Base-by-base conservation (phyloP, 2,329 filamentous ascomycete species). In the Chalara sp. region DNA sequence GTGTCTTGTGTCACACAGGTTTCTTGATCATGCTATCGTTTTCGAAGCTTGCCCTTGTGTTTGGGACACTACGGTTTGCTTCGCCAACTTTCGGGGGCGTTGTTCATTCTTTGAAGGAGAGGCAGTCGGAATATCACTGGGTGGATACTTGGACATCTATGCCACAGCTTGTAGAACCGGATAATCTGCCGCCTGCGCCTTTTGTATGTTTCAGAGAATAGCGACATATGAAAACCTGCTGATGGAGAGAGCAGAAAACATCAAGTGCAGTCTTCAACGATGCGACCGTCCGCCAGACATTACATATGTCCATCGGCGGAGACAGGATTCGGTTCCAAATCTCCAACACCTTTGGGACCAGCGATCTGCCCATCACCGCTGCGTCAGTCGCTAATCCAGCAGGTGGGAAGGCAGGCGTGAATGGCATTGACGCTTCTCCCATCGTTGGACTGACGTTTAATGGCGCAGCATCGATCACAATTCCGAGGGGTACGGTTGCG, bases 251-350 rank as follows among this genome's bases (percentile, higher is more conserved):
- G 11, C 43, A 68, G 64, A 65, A 68, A 53, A 59, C 65, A 40
- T 65, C 65, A 44, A 65, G 70, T 5, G 64, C 70, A 13, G 74
- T 80, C 5, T 84, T 86, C 61, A 67, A 69, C 44, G 78, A 85
- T 58, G 75, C 80, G 2, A 86, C 83, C 0, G 73, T 87, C 55
- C 80, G 83, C 3, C 83, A 87, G 64, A 86, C 83, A 0, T 63
- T 86, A 11, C 78, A 81, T 56, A 69, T 83, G 57, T 79, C 80
- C 6, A 71, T 83, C 5, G 74, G 72, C 1, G 75, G 77, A 4
- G 67, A 74, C 3, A 72, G 78, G 28, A 73, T 86, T 54, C 79
- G 83, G 6, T 67, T 87, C 37, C 77, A 79, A 44, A 71, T 87
- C 47, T 84, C 81, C 42, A 87, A 87, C 61, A 78, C 76, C 0